phyloP scores from a whole-genome alignment of 495 filamentous ascomycete species.

The Lentithecium fluviatile region DNA sequence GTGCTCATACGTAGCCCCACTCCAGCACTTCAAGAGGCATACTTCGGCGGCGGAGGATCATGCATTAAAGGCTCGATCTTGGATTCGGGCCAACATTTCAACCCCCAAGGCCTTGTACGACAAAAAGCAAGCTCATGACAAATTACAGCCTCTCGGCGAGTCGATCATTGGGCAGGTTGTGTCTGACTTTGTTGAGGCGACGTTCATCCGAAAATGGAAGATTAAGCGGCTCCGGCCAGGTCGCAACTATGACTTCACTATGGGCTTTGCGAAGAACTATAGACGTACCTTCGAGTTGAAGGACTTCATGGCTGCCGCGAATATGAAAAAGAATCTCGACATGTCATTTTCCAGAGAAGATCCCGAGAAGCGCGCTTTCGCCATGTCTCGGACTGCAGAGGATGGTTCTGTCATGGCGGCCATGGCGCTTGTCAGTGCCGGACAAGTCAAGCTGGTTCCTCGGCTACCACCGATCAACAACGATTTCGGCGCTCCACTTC shows the following conservation, averaged over 20 bases:
- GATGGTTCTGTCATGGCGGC: slow-evolving; percentile 71
- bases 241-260: slow-evolving; percentile 35
- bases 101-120: slow-evolving; percentile 54
- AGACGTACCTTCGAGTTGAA: slow-evolving; percentile 51
- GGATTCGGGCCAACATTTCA: slow-evolving; percentile 58
- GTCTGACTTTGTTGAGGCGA: slow-evolving; percentile 4
- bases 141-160: slow-evolving; percentile 49
- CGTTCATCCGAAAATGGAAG: slow-evolving; percentile 11
- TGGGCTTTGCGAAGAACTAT: slow-evolving; percentile 53
- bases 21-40: neutral
- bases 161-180: slow-evolving; percentile 19
- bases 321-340: slow-evolving; percentile 44
- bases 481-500: slow-evolving; percentile 28
- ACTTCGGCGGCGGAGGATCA: neutral
- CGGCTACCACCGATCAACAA: slow-evolving; percentile 59
- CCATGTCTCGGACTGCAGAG: slow-evolving; percentile 49
- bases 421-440: slow-evolving; percentile 63
- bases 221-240: slow-evolving; percentile 23
- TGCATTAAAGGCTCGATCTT: slow-evolving; percentile 53
- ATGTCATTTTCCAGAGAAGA: slow-evolving; percentile 47
- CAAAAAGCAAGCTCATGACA: slow-evolving; percentile 44
- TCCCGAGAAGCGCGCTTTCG: slow-evolving; percentile 37
- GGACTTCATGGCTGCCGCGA: slow-evolving; percentile 39
- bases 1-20: slow-evolving; percentile 4
- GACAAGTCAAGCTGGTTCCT: slow-evolving; percentile 56